Base-by-base conservation (phyloP, 306 rosid species). In the Medicago lupulina region DNA sequence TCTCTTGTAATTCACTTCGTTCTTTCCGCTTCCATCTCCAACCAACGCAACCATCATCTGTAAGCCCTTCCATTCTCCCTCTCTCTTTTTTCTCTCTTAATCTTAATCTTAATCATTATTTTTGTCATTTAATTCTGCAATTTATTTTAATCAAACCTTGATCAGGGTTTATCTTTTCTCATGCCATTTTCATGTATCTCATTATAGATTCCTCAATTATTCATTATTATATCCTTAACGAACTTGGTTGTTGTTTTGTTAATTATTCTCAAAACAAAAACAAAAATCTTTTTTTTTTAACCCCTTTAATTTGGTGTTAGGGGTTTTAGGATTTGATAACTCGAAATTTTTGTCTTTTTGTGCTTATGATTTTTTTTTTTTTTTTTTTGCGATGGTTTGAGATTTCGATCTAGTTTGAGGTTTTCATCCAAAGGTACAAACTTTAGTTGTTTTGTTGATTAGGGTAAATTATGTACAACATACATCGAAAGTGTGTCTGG, bases 11-110 rank as follows among this genome's bases (percentile, higher is more conserved):
- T 21, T 21, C 23, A 21, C 23, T 21, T 78, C 70, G 83, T 19
- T 4, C 28, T 73, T 75, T 67, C 83, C 82, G 85, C 85, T 60
- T 58, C 46, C 68, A 19, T 2, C 69, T 44, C 17, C 2, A 13
- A 38, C 19, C 4, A 9, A 10, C 67, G 14, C 50, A 43, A 54
- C 11, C 28, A 2, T n/a, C 55, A 19, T 57, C 74, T 46, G 86
- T 83, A 79, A 79, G 83, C 67, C 36, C 74, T 43, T 77, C 38
- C 0, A 9, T 0, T 51, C 17, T 68, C 57, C 1, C 12, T 50
- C 41, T 7, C 4, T 9, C 7, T 1, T n/a, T n/a, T n/a, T n/a
- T n/a, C 13, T 55, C 18, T 39, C 2, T 77, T 34, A 39, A 12
- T 43, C 13, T 38, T 53, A 1, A 8, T n/a, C n/a, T n/a, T n/a